Percentiles rank a stretch among this genome's conserved stretches.
Evolutionary conservation across 2,329 filamentous ascomycete species (phyloP).

Genomic region (Talaromyces islandicus): DNA sequence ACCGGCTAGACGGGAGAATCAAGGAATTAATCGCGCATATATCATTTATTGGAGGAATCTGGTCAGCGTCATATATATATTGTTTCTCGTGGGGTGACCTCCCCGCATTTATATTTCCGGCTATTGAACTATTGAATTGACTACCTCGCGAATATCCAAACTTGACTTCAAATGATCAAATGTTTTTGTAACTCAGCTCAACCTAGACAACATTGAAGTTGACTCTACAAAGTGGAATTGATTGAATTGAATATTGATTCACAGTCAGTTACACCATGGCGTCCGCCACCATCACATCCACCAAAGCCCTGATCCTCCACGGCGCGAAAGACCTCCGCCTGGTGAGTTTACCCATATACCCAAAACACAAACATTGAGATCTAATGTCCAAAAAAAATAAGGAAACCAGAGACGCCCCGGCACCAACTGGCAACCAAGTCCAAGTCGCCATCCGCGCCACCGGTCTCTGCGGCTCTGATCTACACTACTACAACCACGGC

Average conservation of each 20-base stretch:
- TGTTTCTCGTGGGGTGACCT: not conserved
- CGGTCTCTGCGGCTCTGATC: slow-evolving; percentile 65
- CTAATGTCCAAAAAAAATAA: slow-evolving; percentile 21
- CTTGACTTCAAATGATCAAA: no score
- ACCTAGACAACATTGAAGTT: no score
- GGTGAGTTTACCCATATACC: slow-evolving; percentile 32
- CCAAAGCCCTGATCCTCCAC: slow-evolving; percentile 50
- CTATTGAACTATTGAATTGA: not conserved
- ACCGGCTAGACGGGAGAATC: no score
- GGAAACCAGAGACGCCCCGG: slow-evolving; percentile 47
- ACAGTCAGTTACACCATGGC: slow-evolving; percentile 14
- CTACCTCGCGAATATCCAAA: not conserved
- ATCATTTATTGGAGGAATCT: not conserved
- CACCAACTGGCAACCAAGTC: slow-evolving; percentile 50
- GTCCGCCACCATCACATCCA: slow-evolving; percentile 6
- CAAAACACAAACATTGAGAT: not conserved
- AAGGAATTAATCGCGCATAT: not conserved
- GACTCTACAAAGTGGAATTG: no score
- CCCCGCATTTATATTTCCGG: not conserved
- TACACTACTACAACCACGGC: slow-evolving; percentile 83
- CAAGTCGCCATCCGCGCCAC: slow-evolving; percentile 61
- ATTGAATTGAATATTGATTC: not conserved
- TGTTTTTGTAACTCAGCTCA: not conserved
- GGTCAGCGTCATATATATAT: not conserved
- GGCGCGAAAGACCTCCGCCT: slow-evolving; percentile 56